Evolutionary conservation across 2,329 filamentous ascomycete genomes (phyloP), one percentile per base, ranked within the genome.

Genomic region (Ceratocystis cubensis): DNA sequence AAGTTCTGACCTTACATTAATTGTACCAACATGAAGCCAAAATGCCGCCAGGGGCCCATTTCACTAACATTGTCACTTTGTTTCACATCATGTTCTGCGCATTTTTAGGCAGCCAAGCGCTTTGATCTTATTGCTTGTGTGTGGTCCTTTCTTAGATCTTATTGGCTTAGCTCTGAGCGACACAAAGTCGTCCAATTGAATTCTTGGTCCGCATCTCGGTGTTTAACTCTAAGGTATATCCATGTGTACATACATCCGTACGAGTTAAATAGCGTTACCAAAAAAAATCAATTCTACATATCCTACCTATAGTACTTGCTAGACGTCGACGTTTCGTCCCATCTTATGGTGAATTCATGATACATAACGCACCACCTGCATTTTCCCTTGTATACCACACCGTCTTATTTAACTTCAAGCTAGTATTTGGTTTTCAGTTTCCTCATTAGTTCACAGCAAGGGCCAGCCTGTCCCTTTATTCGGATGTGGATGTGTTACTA

Each of bases 81-180:
- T 59, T 59, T 59, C 56, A 59, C 56, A 59, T 37, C 15, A 15
- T 37, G 30, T 37, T 59, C 17, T n/a, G 56, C 8, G 56, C 15
- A 10, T 59, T 37, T 57, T 37, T 59, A 59, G 28, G 56, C 56
- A 59, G n/a, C 56, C 28, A 59, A 37, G 56, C 56, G 56, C 28
- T 8, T 59, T 59, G 56, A 59, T 59, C 28, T 41, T 59, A 10
- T 17, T 33, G 1, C 13, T 41, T 41, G 37, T 37, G 28, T 37
- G 33, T 37, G 30, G 13, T n/a, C 30, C 6, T 37, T 59, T 59
- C 37, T 3, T 41, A 41, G 37, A 41, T 4, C 37, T 59, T 30
- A 37, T 59, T 59, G 56, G 56, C 28, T 4, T 25, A 10, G 15
- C 20, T 17, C 8, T 10, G 25, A n/a, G 7, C 13, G 15, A 37